Conservation (phyloP, 1,139 yeast species). For the Pichia inconspicua region DNA sequence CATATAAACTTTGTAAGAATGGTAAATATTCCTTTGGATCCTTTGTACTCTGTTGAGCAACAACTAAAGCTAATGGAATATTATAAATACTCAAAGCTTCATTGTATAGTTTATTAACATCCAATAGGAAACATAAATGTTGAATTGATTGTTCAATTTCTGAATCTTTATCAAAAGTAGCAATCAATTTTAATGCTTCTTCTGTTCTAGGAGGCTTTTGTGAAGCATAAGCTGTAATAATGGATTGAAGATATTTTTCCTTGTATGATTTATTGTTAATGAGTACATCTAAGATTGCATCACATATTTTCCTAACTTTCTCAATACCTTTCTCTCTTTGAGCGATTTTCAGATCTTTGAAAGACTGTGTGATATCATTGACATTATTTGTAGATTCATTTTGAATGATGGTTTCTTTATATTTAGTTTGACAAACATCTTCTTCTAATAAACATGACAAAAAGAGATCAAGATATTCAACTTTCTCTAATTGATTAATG, state of each 20-base stretch:
- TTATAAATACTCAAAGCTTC: constrained; percentile 80
- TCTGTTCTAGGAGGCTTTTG: constrained; percentile 79
- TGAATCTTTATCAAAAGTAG: constrained; percentile 38
- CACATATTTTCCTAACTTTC: constrained; percentile 74
- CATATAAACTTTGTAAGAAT: constrained; percentile 72
- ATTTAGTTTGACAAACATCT: constrained; percentile 77
- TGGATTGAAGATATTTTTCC: constrained; percentile 60
- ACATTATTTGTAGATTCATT: constrained; percentile 12
- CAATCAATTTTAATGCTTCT: constrained; percentile 62
- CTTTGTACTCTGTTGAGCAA: constrained; percentile 94
- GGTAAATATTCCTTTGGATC: constrained; percentile 97
- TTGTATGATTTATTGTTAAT: constrained; percentile 47
- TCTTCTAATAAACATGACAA: constrained; percentile 82
- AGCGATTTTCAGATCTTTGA: constrained; percentile 17
- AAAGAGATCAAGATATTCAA: constrained; percentile 78
- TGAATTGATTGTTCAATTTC: constrained; percentile 60
- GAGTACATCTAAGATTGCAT: constrained; percentile 50
- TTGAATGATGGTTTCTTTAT: constrained; percentile 53
- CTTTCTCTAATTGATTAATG: constrained; percentile 59
- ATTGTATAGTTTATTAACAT: constrained; percentile 73
- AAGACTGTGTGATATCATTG: constrained; percentile 2
- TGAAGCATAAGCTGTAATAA: constrained; percentile 87
- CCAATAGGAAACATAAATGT: constrained; percentile 86
- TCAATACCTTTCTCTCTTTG: constrained; percentile 30
- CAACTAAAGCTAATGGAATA: constrained; percentile 65